Base-by-base conservation (phyloP, 1,284 basidiomycete species). In the Ustilago shanxiensis region DNA sequence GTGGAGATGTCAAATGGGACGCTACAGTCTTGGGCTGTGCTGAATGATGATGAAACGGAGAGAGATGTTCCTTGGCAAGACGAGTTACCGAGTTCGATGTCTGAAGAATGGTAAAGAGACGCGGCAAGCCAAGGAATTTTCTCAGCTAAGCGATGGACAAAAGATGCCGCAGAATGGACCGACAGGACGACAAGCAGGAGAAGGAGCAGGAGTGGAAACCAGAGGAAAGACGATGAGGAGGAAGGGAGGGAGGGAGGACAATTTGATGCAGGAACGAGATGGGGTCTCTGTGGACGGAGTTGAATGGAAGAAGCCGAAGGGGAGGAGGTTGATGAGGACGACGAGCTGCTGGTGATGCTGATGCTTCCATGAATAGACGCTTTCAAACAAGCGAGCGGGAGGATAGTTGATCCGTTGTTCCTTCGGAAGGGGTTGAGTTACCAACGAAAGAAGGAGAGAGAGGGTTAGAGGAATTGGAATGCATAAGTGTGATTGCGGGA, bases 51-150 rank as follows among this genome's bases (percentile, higher is more conserved):
- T 26, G 47, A 35, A 24, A 16, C 3, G 29, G 7, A 33, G n/a
- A 52, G 29, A 52, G 51, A 33, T 52, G 28, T 10, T 20, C 50
- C 28, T 28, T 51, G 50, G 29, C 45, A 47, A 22, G 45, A 11
- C n/a, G 10, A 33, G 31, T 11, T 6, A 33, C 6, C 31, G 31
- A 33, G 31, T 49, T 49, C 28, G 47, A 24, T 26, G 1, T 49
- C 9, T 7, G 20, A 31, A 35, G 28, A 29, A 22, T 54, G 52
- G 52, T 54, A 54, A 39, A 54, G 35, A 29, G 52, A 39, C 35
- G 14, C 33, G 52, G 52, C 52, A 54, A 54, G 2, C 33, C n/a
- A 9, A 54, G 22, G 5, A 20, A 18, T 5, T 7, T 7, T 5
- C 20, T 20, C n/a, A 22, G 33, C 51, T 53, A 53, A 37, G 51